Conservation (phyloP, 345 rosid species). For the Euphorbia lathyris region DNA sequence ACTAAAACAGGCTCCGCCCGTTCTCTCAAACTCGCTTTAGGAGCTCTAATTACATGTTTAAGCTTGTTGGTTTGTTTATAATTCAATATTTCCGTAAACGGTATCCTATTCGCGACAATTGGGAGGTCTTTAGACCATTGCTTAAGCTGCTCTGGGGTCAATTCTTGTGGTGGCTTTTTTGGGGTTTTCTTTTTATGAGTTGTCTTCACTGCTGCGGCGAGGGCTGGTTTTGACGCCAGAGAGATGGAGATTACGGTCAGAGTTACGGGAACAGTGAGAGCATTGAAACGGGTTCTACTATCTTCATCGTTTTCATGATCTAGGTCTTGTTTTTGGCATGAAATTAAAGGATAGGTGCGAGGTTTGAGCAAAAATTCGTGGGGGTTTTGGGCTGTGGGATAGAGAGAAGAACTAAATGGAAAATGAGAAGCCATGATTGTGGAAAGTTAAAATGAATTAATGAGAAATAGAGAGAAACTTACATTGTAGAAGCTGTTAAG, state of each 20-base stretch:
- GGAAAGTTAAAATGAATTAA: background rate
- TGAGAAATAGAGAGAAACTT: background rate
- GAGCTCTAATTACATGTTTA: slow-evolving; percentile 72
- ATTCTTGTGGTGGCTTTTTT: slow-evolving; percentile 50
- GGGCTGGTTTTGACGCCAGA: slow-evolving; percentile 36
- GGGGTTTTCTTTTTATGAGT: slow-evolving; percentile 47
- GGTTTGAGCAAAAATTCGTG: slow-evolving; percentile 20
- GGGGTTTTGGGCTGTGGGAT: slow-evolving; percentile 17
- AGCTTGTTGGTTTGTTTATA: slow-evolving; percentile 58
- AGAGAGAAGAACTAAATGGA: slow-evolving; percentile 7
- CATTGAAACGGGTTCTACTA: slow-evolving; percentile 36
- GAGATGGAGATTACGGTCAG: slow-evolving; percentile 63
- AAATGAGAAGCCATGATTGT: slow-evolving; percentile 19
- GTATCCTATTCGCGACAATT: slow-evolving; percentile 55
- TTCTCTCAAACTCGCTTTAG: slow-evolving; percentile 42
- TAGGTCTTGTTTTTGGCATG: slow-evolving; percentile 37
- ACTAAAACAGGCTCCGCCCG: slow-evolving; percentile 62
- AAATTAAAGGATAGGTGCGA: slow-evolving; percentile 25
- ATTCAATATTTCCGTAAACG: slow-evolving; percentile 64
- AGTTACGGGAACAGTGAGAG: slow-evolving; percentile 60
- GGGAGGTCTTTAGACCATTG: slow-evolving; percentile 74
- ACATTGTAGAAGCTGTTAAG: background rate
- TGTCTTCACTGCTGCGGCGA: slow-evolving; percentile 46
- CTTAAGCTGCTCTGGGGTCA: slow-evolving; percentile 70
- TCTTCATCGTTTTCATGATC: slow-evolving; percentile 7